phyloP scores from a whole-genome alignment of 306 rosid genomes.

The Begonia masoniana region DNA sequence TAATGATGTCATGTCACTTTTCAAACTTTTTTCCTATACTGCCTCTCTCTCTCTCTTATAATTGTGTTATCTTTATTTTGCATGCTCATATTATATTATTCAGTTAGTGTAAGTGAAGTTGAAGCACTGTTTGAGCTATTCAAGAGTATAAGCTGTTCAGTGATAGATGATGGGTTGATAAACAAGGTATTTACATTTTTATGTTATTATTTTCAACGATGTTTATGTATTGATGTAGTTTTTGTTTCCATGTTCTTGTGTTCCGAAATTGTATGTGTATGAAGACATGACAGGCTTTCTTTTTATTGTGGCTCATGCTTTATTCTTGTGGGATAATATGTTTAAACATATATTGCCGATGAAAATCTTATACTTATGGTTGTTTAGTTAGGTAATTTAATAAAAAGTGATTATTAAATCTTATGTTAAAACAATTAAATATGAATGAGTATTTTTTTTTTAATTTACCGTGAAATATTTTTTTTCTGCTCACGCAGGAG shows the following conservation, averaged over 20 bases:
- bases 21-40: background rate
- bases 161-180: constrained; percentile 79
- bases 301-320: background rate
- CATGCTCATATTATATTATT: constrained; percentile 13
- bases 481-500: constrained; percentile 44
- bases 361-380: constrained; percentile 1
- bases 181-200: constrained; percentile 45
- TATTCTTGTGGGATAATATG: background rate
- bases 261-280: background rate
- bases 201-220: background rate
- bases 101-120: constrained; percentile 82
- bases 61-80: background rate
- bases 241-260: background rate
- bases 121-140: constrained; percentile 92
- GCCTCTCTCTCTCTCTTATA: background rate
- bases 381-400: background rate
- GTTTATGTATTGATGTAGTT: background rate
- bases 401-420: too few species aligned
- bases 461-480: constrained; percentile 4
- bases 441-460: background rate
- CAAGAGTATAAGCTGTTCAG: constrained; percentile 77
- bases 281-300: background rate
- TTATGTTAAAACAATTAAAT: too few species aligned
- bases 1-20: too few species aligned
- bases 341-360: background rate